Conservation (phyloP, 176 grass and related monocot genomes). For the Carex pumila region DNA sequence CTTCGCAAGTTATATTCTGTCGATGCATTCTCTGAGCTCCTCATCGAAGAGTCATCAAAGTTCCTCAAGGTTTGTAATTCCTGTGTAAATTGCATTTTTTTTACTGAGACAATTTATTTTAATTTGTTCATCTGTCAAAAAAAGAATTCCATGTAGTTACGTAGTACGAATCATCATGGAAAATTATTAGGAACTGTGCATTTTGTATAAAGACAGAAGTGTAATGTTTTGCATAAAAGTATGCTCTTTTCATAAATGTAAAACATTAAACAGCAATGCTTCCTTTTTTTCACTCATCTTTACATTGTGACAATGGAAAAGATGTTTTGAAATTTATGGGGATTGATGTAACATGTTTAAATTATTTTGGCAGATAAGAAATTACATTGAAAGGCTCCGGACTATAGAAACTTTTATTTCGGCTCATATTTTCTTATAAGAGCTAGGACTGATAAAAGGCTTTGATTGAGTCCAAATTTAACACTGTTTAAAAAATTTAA, state of each 20-base stretch:
- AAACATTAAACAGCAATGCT: background rate
- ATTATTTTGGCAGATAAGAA: background rate
- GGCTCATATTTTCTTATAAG: no score
- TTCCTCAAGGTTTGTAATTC: conserved; percentile 38
- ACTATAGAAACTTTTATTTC: no score
- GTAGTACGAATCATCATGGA: background rate
- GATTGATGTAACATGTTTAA: background rate
- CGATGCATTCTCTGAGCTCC: conserved; percentile 45
- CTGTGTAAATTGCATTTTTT: background rate
- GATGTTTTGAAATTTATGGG: background rate
- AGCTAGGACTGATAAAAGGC: background rate
- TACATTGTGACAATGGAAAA: background rate
- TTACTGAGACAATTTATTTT: background rate
- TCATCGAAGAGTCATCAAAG: conserved; percentile 33
- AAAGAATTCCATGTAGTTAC: background rate
- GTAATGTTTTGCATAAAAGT: background rate
- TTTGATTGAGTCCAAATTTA: background rate
- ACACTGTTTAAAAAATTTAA: background rate
- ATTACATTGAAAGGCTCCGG: background rate
- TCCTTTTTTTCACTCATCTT: background rate
- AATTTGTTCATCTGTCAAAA: background rate
- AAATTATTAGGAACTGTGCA: background rate
- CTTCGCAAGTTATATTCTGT: conserved; percentile 37
- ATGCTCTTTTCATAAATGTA: background rate
- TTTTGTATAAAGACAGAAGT: background rate